phyloP scores from a whole-genome alignment of 2,329 filamentous ascomycete species.

The Apiospora rasikravindrae region DNA sequence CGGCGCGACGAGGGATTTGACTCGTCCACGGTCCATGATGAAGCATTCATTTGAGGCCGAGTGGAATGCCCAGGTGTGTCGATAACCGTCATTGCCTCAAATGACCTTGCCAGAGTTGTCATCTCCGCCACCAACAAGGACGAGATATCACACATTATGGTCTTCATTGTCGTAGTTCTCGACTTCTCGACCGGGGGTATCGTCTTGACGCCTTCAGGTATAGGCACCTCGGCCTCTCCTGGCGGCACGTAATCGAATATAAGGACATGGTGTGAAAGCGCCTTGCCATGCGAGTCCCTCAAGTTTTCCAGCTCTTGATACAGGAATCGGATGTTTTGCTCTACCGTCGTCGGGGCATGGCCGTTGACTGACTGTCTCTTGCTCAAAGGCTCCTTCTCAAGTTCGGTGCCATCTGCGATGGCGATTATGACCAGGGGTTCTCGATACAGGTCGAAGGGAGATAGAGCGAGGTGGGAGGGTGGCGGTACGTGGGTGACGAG shows the following conservation, averaged over 20 bases:
- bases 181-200: slow-evolving; percentile 73
- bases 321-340: slow-evolving; percentile 63
- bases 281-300: slow-evolving; percentile 74
- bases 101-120: slow-evolving; percentile 73
- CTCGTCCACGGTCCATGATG: slow-evolving; percentile 48
- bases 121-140: slow-evolving; percentile 76
- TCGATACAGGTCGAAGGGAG: slow-evolving; percentile 89
- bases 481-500: slow-evolving; percentile 80
- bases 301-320: slow-evolving; percentile 74
- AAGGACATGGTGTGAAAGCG: slow-evolving; percentile 77
- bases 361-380: slow-evolving; percentile 60
- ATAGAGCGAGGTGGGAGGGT: slow-evolving; percentile 78
- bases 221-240: slow-evolving; percentile 53
- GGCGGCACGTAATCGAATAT: slow-evolving; percentile 74
- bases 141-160: slow-evolving; percentile 79
- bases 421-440: slow-evolving; percentile 85
- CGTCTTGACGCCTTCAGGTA: slow-evolving; percentile 71
- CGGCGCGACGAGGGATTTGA: slow-evolving; percentile 49
- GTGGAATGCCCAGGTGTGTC: slow-evolving; percentile 71
- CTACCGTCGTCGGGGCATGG: slow-evolving; percentile 53
- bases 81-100: slow-evolving; percentile 75
- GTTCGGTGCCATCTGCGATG: slow-evolving; percentile 79
- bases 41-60: slow-evolving; percentile 47
- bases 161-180: slow-evolving; percentile 80
- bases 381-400: slow-evolving; percentile 59